Base-by-base conservation (phyloP, 345 rosid species). In the Eucalyptus brandiana region DNA sequence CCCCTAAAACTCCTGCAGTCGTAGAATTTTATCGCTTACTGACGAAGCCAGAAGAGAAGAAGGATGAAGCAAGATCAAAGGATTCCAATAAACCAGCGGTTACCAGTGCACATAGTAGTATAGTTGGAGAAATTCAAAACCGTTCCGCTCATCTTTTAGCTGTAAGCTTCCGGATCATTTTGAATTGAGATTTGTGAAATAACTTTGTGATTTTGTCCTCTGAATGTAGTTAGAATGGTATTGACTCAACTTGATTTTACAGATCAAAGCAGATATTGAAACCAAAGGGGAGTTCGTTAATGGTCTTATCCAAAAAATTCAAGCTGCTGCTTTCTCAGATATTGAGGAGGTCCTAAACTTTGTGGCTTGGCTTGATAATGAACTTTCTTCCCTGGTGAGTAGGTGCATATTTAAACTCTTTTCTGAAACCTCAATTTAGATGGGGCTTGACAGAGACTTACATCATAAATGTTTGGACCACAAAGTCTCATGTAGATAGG, bases 81-180 rank as follows among this genome's bases (percentile, higher is more conserved):
- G 93, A 88, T 91, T 88, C 88, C 48, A 93, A 91, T 49, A 93
- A 90, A 89, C 91, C 93, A 44, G 91, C 91, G 1, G 92, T 88
- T 56, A 89, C 56, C 51, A 95, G 93, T 90, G 96, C 92, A 48
- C 99, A 96, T 87, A 95, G 90, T 86, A 96, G 97, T 92, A 95
- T 96, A 80, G 97, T 97, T 65, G 98, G 96, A 85, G 99, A 97
- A 93, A 96, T 96, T 90, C 98, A 95, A 90, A 96, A 97, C 90
- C 97, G 99, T 72, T 97, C 99, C 0, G 94, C 97, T 1, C 96
- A 96, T 88, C 96, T 96, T 23, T 91, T 96, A 87, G 99, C 99
- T 50, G 99, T 97, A 95, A 94, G 95, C 49, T 89, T 88, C 60
- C 15, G 28, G 37, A 30, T 34, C 12, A 30, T n/a, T 81, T 80